A percentile compares a stretch with the other conserved stretches of the same genome.
These are phyloP conservation scores for Sherardia arvensis DNA, from an alignment of 257 asterid species.

Conservation along the genomic window DNA sequence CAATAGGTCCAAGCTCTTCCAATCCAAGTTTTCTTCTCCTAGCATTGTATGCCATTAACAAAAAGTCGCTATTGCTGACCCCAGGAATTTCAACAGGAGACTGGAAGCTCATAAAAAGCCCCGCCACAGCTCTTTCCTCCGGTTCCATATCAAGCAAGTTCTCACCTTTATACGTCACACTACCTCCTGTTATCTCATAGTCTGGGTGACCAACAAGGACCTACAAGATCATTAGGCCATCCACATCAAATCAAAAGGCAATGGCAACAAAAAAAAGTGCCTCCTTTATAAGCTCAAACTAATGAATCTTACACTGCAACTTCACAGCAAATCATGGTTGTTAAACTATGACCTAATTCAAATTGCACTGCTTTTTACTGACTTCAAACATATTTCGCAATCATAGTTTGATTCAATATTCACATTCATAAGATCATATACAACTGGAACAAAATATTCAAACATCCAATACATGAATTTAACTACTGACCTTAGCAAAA, in stretches of 20 bases:
- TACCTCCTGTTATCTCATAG: slow-evolving; percentile 89
- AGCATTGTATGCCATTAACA: slow-evolving; percentile 96
- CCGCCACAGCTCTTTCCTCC: slow-evolving; percentile 91
- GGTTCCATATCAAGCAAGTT: slow-evolving; percentile 91
- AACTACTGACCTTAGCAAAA: slow-evolving; percentile 80
- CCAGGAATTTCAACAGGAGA: slow-evolving; percentile 97
- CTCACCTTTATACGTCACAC: slow-evolving; percentile 68
- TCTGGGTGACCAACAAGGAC: slow-evolving; percentile 99
- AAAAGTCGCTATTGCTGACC: slow-evolving; percentile 87
- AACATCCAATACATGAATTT: background rate
- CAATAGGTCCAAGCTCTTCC: slow-evolving; percentile 93
- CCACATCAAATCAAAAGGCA: slow-evolving; percentile 6
- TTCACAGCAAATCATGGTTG: background rate
- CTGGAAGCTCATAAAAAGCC: slow-evolving; percentile 96
- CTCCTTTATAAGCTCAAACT: background rate
- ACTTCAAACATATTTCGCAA: background rate
- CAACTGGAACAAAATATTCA: background rate
- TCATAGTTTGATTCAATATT: background rate
- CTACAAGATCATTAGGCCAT: slow-evolving; percentile 34
- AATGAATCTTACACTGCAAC: background rate
- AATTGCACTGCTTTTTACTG: background rate
- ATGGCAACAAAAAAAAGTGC: background rate
- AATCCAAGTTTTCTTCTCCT: slow-evolving; percentile 60
- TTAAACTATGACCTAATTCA: background rate
- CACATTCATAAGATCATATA: background rate